A percentile compares a stretch with the other conserved stretches of the same genome.
phyloP scores from a whole-genome alignment of 2,329 filamentous ascomycete species.

The Capronia epimyces region DNA sequence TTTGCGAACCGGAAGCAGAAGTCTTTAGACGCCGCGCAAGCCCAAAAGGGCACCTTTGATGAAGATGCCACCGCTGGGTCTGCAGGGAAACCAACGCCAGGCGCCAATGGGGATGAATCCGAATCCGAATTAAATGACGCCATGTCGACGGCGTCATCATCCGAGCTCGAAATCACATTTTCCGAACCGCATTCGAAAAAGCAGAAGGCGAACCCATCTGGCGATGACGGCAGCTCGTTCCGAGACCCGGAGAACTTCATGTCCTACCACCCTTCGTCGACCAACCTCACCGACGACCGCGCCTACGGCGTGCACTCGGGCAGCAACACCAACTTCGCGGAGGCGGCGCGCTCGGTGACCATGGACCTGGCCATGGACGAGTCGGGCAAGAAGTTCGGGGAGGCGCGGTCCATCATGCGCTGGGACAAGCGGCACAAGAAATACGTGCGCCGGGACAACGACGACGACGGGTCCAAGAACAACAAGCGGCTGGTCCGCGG shows the following conservation, averaged over 20 bases:
- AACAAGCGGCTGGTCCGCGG: constrained; percentile 70
- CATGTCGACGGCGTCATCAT: constrained; percentile 56
- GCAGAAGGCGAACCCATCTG: constrained; percentile 47
- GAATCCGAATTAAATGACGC: constrained; percentile 37
- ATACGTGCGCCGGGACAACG: constrained; percentile 86
- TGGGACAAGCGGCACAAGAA: constrained; percentile 98
- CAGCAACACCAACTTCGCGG: constrained; percentile 69
- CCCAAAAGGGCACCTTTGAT: constrained; percentile 31
- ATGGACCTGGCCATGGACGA: constrained; percentile 92
- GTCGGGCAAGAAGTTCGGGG: constrained; percentile 68
- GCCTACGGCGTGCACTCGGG: constrained; percentile 91
- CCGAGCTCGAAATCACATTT: constrained; percentile 65
- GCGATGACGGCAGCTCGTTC: constrained; percentile 51
- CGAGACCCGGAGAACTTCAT: constrained; percentile 90
- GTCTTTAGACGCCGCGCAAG: constrained; percentile 30
- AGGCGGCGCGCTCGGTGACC: constrained; percentile 75
- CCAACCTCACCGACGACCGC: constrained; percentile 79
- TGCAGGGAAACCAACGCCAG: constrained; percentile 26
- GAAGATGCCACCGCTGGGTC: constrained; percentile 34
- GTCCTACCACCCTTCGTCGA: constrained; percentile 80
- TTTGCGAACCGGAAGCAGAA: constrained; percentile 42
- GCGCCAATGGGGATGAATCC: constrained; percentile 34
- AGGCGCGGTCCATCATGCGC: constrained; percentile 70
- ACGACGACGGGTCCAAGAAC: constrained; percentile 75
- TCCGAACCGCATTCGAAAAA: constrained; percentile 43